Base-by-base conservation (phyloP, 2,329 filamentous ascomycete genomes). In the Fusarium acutatum region DNA sequence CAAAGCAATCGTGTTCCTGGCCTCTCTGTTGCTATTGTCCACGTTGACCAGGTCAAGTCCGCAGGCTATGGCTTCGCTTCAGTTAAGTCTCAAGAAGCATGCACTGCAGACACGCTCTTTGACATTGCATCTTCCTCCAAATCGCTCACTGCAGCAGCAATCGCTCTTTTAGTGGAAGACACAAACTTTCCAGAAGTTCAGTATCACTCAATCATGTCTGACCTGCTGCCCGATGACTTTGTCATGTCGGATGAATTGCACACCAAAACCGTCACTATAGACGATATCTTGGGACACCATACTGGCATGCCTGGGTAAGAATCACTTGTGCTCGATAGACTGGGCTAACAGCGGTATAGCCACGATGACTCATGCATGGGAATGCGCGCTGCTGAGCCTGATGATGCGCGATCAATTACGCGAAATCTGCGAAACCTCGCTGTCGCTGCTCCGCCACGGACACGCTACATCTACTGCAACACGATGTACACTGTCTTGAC, bases 401-500 rank as follows among this genome's bases (percentile, higher is more conserved):
- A 70, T 5, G 6, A 70, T 18, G 41, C 67, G 0, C 28, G 5
- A 0, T 70, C 66, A 14, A 60, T 70, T 9, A 60, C 66, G 1
- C 37, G 60, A 22, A 70, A 70, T 18, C 14, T 70, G 6, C 54
- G 66, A 24, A 65, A 70, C 6, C 47, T 70, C 11, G 60, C 60
- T 15, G 22, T 46, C 10, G 38, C 60, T 28, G 60, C 37, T 7
- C 47, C 53, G 32, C 32, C 62, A 0, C 40, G 66, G 20, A 46
- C 41, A 12, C 47, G 37, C 5, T 70, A 70, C 8, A 30, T 65
- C 5, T 70, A 70, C 28, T 70, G 66, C 18, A 70, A 70, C 26
- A 70, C 70, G 47, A 70, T 70, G 66, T 70, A 70, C 32, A 70
- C 67, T 1, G 47, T 37, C 11, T 32, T 58, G 15, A 70, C 67